Percentiles rank a stretch among this genome's conserved stretches.
These are phyloP conservation scores for Scalesia atractyloides DNA, from an alignment of 129 eudicot species.

Conservation along the genomic window DNA sequence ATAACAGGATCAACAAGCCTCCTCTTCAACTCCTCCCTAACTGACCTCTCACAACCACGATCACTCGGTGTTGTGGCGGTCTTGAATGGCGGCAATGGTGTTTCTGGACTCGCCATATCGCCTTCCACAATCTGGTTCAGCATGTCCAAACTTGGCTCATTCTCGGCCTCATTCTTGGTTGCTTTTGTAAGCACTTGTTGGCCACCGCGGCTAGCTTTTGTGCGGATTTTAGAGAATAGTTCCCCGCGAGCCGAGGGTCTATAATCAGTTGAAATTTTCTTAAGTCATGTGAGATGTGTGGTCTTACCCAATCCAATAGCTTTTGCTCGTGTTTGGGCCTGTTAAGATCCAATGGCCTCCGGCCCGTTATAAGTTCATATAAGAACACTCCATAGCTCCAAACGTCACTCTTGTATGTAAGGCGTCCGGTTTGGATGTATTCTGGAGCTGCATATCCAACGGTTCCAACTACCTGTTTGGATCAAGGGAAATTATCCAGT, in stretches of 20 bases:
- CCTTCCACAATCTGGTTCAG: conserved; percentile 49
- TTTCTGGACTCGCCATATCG: conserved; percentile 29
- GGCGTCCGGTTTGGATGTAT: conserved; percentile 78
- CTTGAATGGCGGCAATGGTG: conserved; percentile 22
- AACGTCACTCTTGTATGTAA: conserved; percentile 74
- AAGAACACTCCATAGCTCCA: conserved; percentile 89
- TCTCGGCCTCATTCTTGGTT: conserved; percentile 63
- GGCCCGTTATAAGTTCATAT: conserved; percentile 82
- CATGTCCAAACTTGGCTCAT: conserved; percentile 75
- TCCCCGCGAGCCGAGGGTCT: conserved; percentile 65
- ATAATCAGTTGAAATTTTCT: conserved; percentile 62
- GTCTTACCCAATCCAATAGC: conserved; percentile 69
- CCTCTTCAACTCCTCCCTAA: conserved; percentile 39
- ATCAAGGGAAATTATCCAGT: background rate
- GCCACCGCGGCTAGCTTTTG: conserved; percentile 77
- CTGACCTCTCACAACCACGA: conserved; percentile 27
- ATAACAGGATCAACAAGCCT: conserved; percentile 52
- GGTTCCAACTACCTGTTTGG: conserved; percentile 72
- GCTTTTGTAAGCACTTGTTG: conserved; percentile 62
- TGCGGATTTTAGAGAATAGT: conserved; percentile 61
- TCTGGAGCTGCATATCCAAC: conserved; percentile 91
- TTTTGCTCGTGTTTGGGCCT: conserved; percentile 63
- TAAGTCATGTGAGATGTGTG: conserved; percentile 51
- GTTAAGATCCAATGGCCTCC: conserved; percentile 71
- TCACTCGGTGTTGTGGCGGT: background rate